These are phyloP conservation scores for Monilinia fructigena DNA, from an alignment of 2,329 filamentous ascomycete species.

Conservation along the genomic window DNA sequence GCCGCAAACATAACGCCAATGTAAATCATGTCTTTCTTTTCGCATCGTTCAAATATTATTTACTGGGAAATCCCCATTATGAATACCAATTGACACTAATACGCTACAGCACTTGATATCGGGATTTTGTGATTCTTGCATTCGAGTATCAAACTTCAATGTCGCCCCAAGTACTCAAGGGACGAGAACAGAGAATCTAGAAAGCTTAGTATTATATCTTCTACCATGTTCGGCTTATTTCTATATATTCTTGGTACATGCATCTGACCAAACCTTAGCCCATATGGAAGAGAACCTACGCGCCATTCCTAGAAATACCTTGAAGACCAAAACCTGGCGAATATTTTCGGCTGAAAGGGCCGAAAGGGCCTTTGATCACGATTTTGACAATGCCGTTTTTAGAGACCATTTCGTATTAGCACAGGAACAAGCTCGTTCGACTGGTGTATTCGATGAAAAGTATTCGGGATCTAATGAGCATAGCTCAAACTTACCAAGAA, in stretches of 20 bases:
- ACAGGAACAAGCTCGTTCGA: conserved; percentile 20
- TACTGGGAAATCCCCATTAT: background rate
- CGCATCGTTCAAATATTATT: background rate
- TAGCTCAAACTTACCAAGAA: conserved; percentile 22
- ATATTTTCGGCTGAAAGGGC: conserved; percentile 19
- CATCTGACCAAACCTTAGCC: conserved; percentile 18
- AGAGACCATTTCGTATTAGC: conserved; percentile 21
- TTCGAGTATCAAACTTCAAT: conserved; percentile 27
- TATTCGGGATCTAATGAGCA: conserved; percentile 14
- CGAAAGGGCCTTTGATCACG: conserved; percentile 11
- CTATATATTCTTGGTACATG: background rate
- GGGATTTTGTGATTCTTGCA: conserved; percentile 26
- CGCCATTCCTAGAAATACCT: conserved; percentile 14
- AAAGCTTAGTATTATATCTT: conserved; percentile 28
- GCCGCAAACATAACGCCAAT: conserved; percentile 17
- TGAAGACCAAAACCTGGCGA: conserved; percentile 26
- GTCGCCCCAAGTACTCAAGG: conserved; percentile 24
- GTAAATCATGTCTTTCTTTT: background rate
- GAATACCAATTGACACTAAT: background rate
- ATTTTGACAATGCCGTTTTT: conserved; percentile 21
- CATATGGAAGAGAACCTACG: conserved; percentile 27
- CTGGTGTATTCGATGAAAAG: conserved; percentile 13
- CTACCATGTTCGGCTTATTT: conserved; percentile 23
- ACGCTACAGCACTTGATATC: conserved; percentile 20
- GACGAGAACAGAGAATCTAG: conserved; percentile 26